Evolutionary conservation across 805 yeast genomes (phyloP), one percentile per base, ranked within the genome.

Genomic region (Clavispora vitiphila): DNA sequence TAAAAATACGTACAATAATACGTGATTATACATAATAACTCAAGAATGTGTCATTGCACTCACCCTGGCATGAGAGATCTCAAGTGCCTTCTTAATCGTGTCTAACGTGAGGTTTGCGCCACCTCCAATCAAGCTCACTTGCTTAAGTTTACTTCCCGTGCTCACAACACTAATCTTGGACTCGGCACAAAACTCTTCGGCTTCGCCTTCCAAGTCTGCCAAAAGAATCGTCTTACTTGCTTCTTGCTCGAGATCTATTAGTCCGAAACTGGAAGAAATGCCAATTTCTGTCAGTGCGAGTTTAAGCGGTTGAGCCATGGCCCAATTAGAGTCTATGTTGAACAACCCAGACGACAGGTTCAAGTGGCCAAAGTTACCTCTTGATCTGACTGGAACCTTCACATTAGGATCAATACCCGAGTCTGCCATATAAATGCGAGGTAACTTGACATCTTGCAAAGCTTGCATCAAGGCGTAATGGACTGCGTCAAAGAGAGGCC

Each of bases 171-270:
- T 62, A 12, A 86, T 62, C 15, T 78, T 72, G 34, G 85, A 77
- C 34, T 62, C 62, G 3, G 82, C 71, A 24, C 80, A 71, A 10
- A 67, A 55, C 54, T 87, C 95, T 60, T 88, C 96, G 5, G 89
- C 83, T 46, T 84, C 91, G 11, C 95, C 95, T 57, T 87, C 95
- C 31, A 86, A 54, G 56, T 88, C 96, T 1, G 86, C 80, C 36
- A 88, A 58, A 12, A 86, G 53, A 0, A 79, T 66, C 1, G 75
- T 49, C 19, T 58, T 39, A 11, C 19, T 8, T 5, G 44, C 50
- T 18, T 35, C 47, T 60, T 12, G 53, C 20, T 70, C 69, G 9
- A 69, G 38, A 32, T 69, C 74, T 14, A 75, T 71, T 1, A 83
- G 61, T 10, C 95, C 95, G 57, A 77, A 81, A 39, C 80, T 77